Percentiles rank a stretch among this genome's conserved stretches.
These are phyloP conservation scores for Gnomoniopsis smithogilvyi DNA, from an alignment of 2,329 filamentous ascomycete species.

Conservation along the genomic window DNA sequence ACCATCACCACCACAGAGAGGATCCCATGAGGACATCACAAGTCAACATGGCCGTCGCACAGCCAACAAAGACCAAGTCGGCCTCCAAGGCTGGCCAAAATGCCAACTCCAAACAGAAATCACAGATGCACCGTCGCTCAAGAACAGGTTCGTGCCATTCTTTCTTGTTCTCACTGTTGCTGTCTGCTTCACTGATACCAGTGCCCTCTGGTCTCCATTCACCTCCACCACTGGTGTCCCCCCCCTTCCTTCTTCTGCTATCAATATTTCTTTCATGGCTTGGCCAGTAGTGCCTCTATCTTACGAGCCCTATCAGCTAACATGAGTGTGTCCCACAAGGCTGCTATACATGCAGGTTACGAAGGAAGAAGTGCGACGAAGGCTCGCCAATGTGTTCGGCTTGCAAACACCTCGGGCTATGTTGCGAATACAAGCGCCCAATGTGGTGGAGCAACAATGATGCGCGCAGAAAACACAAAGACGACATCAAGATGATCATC, in stretches of 20 bases:
- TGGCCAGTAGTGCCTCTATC: not conserved
- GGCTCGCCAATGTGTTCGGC: slow-evolving; percentile 60
- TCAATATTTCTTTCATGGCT: slow-evolving; percentile 18
- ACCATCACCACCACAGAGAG: slow-evolving; percentile 40
- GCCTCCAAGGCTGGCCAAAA: slow-evolving; percentile 48
- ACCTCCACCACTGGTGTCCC: slow-evolving; percentile 23
- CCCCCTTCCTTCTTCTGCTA: slow-evolving; percentile 14
- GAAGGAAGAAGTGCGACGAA: slow-evolving; percentile 69
- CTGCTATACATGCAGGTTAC: slow-evolving; percentile 66
- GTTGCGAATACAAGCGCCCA: slow-evolving; percentile 94
- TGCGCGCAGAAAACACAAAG: slow-evolving; percentile 80
- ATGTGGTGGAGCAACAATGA: slow-evolving; percentile 98
- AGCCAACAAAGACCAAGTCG: slow-evolving; percentile 56
- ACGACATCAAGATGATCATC: slow-evolving; percentile 94
- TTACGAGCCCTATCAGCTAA: slow-evolving; percentile 29
- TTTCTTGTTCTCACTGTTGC: slow-evolving; percentile 19
- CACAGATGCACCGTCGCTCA: slow-evolving; percentile 91
- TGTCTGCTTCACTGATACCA: not conserved
- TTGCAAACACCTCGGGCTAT: slow-evolving; percentile 72
- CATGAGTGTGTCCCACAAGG: slow-evolving; percentile 36
- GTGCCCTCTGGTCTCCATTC: not conserved
- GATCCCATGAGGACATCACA: slow-evolving; percentile 45
- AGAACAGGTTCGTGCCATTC: slow-evolving; percentile 72
- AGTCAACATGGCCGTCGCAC: slow-evolving; percentile 61
- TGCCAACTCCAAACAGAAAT: slow-evolving; percentile 61